Conservation (phyloP, 2,329 filamentous ascomycete species). For the Penicillium sp. region DNA sequence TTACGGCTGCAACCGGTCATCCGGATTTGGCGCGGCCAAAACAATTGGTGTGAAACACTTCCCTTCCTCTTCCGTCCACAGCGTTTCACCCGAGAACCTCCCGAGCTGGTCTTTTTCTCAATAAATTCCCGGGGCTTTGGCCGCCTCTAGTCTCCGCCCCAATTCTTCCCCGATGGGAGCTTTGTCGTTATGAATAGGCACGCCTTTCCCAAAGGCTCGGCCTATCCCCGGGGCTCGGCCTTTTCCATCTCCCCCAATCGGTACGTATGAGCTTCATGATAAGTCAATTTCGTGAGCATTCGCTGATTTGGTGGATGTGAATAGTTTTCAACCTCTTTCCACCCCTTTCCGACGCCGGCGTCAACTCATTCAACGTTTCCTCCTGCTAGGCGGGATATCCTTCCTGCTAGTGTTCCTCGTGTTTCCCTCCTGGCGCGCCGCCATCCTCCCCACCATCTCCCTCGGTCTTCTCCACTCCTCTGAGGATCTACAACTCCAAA, state of each 20-base stretch:
- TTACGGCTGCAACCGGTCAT: conserved; percentile 18
- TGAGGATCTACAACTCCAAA: conserved; percentile 77
- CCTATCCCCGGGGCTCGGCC: conserved; percentile 64
- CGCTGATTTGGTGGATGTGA: conserved; percentile 3
- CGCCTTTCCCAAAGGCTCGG: conserved; percentile 72
- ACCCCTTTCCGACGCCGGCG: conserved; percentile 66
- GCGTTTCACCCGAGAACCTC: background rate
- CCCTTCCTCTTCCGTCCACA: conserved; percentile 2
- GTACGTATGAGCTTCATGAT: conserved; percentile 47
- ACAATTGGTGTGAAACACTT: background rate
- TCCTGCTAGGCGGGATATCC: conserved; percentile 50
- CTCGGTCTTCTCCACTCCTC: conserved; percentile 63
- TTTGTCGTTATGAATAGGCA: conserved; percentile 74
- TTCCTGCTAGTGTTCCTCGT: conserved; percentile 62
- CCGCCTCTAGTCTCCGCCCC: conserved; percentile 5
- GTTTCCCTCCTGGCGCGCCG: conserved; percentile 66
- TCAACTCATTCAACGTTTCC: conserved; percentile 65
- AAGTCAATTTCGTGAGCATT: conserved; percentile 1
- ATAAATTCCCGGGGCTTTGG: conserved; percentile 5
- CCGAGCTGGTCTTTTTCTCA: conserved; percentile 9
- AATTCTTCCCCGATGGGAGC: conserved; percentile 32
- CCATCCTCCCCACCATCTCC: conserved; percentile 57
- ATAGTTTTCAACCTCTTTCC: conserved; percentile 77
- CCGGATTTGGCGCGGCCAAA: conserved; percentile 18
- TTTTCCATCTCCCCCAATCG: conserved; percentile 87